These are phyloP conservation scores for Suillus placidus DNA, from an alignment of 768 basidiomycete species.

Conservation along the genomic window DNA sequence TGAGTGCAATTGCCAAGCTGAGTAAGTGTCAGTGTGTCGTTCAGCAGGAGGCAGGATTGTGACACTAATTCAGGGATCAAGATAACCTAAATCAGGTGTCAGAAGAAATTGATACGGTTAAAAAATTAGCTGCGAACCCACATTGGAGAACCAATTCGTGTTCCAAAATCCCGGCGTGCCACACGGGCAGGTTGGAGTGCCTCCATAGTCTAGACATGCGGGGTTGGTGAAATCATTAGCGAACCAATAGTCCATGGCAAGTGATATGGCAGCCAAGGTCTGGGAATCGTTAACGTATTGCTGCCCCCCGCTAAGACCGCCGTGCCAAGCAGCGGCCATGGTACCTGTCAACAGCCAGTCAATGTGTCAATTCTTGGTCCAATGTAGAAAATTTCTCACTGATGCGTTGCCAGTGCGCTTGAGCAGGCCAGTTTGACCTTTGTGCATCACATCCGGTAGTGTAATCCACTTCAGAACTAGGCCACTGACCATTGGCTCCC, in stretches of 20 bases:
- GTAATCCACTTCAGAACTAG: constrained; percentile 59
- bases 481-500: constrained; percentile 53
- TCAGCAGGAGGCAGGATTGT: constrained; percentile 57
- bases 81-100: constrained; percentile 47
- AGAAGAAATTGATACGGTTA: not conserved
- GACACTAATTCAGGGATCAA: constrained; percentile 59
- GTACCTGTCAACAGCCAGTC: constrained; percentile 38
- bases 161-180: constrained; percentile 57
- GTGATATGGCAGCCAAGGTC: constrained; percentile 44
- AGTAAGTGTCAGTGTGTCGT: constrained; percentile 44
- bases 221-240: constrained; percentile 55
- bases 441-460: constrained; percentile 62
- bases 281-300: constrained; percentile 44
- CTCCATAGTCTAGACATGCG: constrained; percentile 60
- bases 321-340: constrained; percentile 61
- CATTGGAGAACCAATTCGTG: constrained; percentile 67
- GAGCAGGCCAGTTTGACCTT: constrained; percentile 72
- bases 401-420: constrained; percentile 58
- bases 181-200: constrained; percentile 57
- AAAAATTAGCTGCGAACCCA: constrained; percentile 24
- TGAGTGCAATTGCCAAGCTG: constrained; percentile 49
- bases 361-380: not conserved
- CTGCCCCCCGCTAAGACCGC: constrained; percentile 45
- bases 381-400: constrained; percentile 34
- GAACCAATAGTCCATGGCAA: constrained; percentile 69